Percentiles rank a stretch among this genome's conserved stretches.
phyloP scores from a whole-genome alignment of 148 eudicot genomes.

The Pharnaceum exiguum region DNA sequence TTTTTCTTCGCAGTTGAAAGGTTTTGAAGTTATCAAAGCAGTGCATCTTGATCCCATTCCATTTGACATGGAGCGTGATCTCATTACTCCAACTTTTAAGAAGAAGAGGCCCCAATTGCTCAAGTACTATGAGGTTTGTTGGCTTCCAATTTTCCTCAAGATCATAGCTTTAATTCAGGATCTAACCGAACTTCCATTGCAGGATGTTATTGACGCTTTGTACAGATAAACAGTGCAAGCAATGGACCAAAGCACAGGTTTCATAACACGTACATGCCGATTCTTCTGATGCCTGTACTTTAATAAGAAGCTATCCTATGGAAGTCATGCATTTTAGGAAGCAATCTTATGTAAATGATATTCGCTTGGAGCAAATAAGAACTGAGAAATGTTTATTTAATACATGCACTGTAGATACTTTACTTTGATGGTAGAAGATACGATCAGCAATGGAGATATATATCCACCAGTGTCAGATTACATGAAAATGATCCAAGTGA shows the following conservation, averaged over 20 bases:
- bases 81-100: constrained; percentile 83
- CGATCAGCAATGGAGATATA: no score
- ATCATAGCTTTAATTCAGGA: neutral
- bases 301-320: no score
- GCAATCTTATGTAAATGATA: constrained; percentile 1
- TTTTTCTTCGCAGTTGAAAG: constrained; percentile 56
- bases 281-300: no score
- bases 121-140: constrained; percentile 71
- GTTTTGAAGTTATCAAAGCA: constrained; percentile 68
- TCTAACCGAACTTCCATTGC: constrained; percentile 15
- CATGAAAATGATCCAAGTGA: no score
- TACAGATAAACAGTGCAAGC: constrained; percentile 31
- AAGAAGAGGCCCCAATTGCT: constrained; percentile 88
- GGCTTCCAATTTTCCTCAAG: neutral
- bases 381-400: neutral
- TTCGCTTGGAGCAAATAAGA: neutral
- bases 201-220: constrained; percentile 46
- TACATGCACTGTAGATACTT: neutral
- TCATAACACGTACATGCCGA: no score
- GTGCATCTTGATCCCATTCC: constrained; percentile 79
- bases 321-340: no score
- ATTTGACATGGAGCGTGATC: constrained; percentile 88
- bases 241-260: constrained; percentile 6
- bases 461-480: no score
- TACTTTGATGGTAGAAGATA: no score